These are phyloP conservation scores for Coprinopsis strossmayeri DNA, from an alignment of 768 basidiomycete genomes.

Conservation along the genomic window DNA sequence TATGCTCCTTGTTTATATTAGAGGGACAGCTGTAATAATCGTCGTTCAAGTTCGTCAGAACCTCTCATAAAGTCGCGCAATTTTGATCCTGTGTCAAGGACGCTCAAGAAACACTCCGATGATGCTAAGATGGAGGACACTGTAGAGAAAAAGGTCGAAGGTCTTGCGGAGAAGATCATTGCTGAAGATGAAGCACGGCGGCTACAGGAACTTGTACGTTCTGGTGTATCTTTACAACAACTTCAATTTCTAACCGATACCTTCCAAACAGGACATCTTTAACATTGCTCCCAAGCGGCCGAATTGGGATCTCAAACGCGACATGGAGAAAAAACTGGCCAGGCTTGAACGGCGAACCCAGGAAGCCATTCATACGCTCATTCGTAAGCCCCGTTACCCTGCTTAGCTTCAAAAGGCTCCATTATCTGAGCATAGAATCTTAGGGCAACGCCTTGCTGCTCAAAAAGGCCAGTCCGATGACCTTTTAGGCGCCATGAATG, in stretches of 20 bases:
- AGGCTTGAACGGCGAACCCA: constrained; percentile 90
- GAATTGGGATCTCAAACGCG: constrained; percentile 94
- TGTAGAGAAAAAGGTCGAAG: constrained; percentile 79
- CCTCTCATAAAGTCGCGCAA: constrained; percentile 67
- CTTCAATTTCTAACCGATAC: no score
- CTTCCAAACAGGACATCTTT: constrained; percentile 95
- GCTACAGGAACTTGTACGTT: constrained; percentile 78
- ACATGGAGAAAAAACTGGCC: constrained; percentile 84
- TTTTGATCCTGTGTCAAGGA: constrained; percentile 86
- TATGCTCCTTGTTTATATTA: constrained; percentile 16
- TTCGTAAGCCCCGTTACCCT: constrained; percentile 52
- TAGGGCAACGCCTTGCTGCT: constrained; percentile 74
- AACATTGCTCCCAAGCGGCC: constrained; percentile 97
- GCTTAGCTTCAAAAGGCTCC: not conserved
- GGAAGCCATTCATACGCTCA: constrained; percentile 87
- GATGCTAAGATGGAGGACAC: constrained; percentile 69
- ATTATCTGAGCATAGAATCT: constrained; percentile 3
- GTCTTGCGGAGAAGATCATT: constrained; percentile 80
- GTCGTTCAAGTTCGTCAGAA: constrained; percentile 23
- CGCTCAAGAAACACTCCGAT: constrained; percentile 61
- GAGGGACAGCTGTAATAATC: constrained; percentile 4
- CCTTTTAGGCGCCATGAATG: constrained; percentile 77
- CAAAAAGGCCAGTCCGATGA: constrained; percentile 79
- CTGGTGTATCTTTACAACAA: no score
- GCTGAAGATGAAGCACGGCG: constrained; percentile 80